phyloP scores from a whole-genome alignment of 1,139 yeast genomes.

The Blastobotrys indianensis region DNA sequence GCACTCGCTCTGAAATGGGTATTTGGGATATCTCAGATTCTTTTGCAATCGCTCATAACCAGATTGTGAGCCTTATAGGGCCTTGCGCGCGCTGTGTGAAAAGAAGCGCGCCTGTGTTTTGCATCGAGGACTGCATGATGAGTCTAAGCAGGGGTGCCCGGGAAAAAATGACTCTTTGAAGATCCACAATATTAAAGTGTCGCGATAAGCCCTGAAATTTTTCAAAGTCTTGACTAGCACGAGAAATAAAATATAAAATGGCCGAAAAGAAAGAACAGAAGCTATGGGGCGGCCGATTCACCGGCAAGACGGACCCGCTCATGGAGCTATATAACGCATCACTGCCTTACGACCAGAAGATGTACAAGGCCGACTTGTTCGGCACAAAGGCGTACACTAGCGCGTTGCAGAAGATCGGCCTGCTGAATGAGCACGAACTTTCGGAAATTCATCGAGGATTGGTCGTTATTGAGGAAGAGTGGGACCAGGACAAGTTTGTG shows the following conservation, averaged over 20 bases:
- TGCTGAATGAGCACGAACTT: constrained; percentile 67
- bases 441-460: constrained; percentile 77
- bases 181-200: not conserved
- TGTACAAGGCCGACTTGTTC: constrained; percentile 89
- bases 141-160: not conserved
- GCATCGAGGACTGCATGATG: not conserved
- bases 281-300: constrained; percentile 98
- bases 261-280: constrained; percentile 33
- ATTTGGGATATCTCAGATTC: not conserved
- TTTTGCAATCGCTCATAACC: not conserved
- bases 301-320: constrained; percentile 91
- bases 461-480: constrained; percentile 63
- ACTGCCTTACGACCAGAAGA: constrained; percentile 86
- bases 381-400: constrained; percentile 91
- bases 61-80: no score
- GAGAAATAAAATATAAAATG: not conserved
- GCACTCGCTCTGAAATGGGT: not conserved
- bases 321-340: constrained; percentile 98
- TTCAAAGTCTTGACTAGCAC: not conserved
- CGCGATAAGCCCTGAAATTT: not conserved
- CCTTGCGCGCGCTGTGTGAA: not conserved
- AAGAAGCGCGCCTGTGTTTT: not conserved
- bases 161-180: not conserved
- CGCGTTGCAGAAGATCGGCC: constrained; percentile 74
- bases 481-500: constrained; percentile 67